Evolutionary conservation across 2,329 filamentous ascomycete species (phyloP).

Genomic region (Cercospora brassicicola): DNA sequence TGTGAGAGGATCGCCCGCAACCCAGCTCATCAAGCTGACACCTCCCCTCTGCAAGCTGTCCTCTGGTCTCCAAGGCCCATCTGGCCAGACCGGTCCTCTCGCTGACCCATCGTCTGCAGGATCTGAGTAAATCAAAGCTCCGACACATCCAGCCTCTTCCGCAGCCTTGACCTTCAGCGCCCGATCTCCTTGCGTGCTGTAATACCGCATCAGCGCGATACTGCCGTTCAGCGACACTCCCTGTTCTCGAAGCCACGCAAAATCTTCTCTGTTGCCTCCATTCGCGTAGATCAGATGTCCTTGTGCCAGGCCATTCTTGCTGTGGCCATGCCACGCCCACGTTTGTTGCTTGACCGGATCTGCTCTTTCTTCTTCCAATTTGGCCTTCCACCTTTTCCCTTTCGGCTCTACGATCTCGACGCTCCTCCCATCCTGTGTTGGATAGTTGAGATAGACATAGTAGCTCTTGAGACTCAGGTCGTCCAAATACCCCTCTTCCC

Average conservation of each 20-base stretch:
- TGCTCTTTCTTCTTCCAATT: slow-evolving; percentile 76
- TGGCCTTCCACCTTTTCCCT: slow-evolving; percentile 69
- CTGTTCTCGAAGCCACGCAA: slow-evolving; percentile 67
- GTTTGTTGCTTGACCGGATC: slow-evolving; percentile 68
- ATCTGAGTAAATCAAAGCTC: slow-evolving; percentile 91
- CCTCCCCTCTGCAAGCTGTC: slow-evolving; percentile 80
- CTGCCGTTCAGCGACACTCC: slow-evolving; percentile 74
- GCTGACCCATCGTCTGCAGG: slow-evolving; percentile 71
- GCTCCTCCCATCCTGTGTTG: slow-evolving; percentile 70
- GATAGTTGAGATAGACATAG: slow-evolving; percentile 87
- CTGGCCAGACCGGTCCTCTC: slow-evolving; percentile 69
- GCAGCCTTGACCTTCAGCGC: slow-evolving; percentile 87
- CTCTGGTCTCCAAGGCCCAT: slow-evolving; percentile 75
- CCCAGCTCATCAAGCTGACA: slow-evolving; percentile 77
- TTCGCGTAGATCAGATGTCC: slow-evolving; percentile 91
- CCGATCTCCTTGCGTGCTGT: slow-evolving; percentile 69
- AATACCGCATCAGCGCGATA: slow-evolving; percentile 80
- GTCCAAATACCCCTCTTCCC: slow-evolving; percentile 64
- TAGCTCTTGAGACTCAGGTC: slow-evolving; percentile 70
- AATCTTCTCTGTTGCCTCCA: slow-evolving; percentile 83
- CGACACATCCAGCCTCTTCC: slow-evolving; percentile 78
- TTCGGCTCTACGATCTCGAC: slow-evolving; percentile 77
- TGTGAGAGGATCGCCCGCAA: slow-evolving; percentile 87
- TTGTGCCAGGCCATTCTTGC: slow-evolving; percentile 78
- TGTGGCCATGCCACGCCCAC: slow-evolving; percentile 82